Evolutionary conservation across 768 basidiomycete genomes (phyloP).

Genomic region (Punctularia strigosozonata): DNA sequence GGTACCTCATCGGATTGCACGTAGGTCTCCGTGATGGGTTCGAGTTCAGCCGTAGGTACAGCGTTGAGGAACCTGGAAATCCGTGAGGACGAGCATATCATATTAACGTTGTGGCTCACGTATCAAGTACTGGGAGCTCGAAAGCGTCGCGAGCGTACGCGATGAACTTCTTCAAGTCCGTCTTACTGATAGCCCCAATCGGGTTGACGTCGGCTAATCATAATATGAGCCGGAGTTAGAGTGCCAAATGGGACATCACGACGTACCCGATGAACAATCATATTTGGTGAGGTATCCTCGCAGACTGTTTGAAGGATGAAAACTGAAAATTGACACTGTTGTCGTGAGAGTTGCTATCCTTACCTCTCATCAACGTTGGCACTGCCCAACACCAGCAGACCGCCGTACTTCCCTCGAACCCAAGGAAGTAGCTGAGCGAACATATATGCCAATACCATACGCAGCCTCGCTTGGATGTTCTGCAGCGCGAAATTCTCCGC

Average conservation of each 20-base stretch:
- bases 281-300: constrained; percentile 98
- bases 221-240: constrained; percentile 6
- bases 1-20: constrained; percentile 89
- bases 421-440: constrained; percentile 94
- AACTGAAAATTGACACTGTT: neutral
- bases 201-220: constrained; percentile 88
- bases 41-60: constrained; percentile 90
- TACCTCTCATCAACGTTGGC: constrained; percentile 98
- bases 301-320: constrained; percentile 37
- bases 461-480: constrained; percentile 90
- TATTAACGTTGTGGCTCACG: constrained; percentile 31
- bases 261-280: constrained; percentile 80
- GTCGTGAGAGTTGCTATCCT: neutral
- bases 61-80: constrained; percentile 73
- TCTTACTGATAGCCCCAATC: constrained; percentile 96
- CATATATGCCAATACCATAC: constrained; percentile 92
- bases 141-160: constrained; percentile 70
- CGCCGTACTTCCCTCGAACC: constrained; percentile 75
- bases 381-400: constrained; percentile 89
- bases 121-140: constrained; percentile 71
- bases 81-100: neutral
- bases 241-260: neutral
- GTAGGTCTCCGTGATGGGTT: constrained; percentile 89
- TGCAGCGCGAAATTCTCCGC: constrained; percentile 95
- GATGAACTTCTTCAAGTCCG: constrained; percentile 93